Percentiles rank a stretch among this genome's conserved stretches.
phyloP scores from a whole-genome alignment of 768 basidiomycete species.

The Suillus paluster region DNA sequence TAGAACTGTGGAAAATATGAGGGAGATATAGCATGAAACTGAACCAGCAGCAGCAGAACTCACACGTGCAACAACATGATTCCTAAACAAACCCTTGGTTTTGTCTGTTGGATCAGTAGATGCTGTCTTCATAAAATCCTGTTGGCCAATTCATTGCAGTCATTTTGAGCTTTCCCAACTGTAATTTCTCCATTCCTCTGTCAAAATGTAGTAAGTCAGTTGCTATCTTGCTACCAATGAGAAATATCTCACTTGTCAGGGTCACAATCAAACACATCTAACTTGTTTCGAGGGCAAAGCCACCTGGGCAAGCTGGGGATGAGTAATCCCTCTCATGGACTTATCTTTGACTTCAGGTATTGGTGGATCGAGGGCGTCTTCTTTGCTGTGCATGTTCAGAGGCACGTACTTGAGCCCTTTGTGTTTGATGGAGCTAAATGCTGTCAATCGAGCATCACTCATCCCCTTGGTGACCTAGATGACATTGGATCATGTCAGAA shows the following conservation, averaged over 20 bases:
- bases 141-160: conserved; percentile 2
- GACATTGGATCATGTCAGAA: too few species aligned
- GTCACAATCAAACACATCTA: neutral
- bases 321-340: neutral
- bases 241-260: neutral
- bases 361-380: neutral
- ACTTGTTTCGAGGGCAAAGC: conserved; percentile 6
- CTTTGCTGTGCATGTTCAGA: neutral
- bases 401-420: conserved; percentile 10
- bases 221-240: too few species aligned
- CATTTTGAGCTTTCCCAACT: conserved; percentile 1
- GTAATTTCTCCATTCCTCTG: conserved; percentile 4
- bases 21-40: neutral
- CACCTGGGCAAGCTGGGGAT: conserved; percentile 2
- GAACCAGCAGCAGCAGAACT: neutral
- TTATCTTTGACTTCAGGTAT: conserved; percentile 1
- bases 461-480: neutral
- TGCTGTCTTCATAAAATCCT: neutral
- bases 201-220: neutral
- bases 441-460: neutral
- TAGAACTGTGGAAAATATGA: conserved; percentile 1
- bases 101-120: conserved; percentile 1
- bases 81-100: conserved; percentile 3
- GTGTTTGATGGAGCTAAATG: conserved; percentile 3
- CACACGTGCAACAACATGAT: conserved; percentile 1